Evolutionary conservation across 1,139 yeast genomes (phyloP).

Genomic region (Suhomyces bolitotheri): DNA sequence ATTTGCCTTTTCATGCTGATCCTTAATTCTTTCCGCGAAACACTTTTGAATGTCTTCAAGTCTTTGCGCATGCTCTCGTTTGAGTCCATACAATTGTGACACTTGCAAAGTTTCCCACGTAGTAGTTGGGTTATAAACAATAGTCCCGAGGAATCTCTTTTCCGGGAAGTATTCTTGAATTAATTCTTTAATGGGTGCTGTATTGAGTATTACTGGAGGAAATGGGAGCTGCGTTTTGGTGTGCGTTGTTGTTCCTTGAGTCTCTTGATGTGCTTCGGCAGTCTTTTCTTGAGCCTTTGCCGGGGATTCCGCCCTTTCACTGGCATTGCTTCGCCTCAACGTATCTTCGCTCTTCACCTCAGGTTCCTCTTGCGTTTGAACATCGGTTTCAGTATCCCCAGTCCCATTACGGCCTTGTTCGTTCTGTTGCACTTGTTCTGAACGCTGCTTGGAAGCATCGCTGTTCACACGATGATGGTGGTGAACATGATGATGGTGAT

Average conservation of each 20-base stretch:
- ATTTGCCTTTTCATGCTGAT: conserved; percentile 17
- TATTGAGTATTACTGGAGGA: conserved; percentile 35
- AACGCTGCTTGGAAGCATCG: not conserved
- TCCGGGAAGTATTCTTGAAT: conserved; percentile 47
- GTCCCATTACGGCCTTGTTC: not conserved
- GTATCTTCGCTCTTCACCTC: not conserved
- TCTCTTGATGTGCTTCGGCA: not conserved
- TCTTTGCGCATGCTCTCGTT: conserved; percentile 34
- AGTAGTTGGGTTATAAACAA: conserved; percentile 59
- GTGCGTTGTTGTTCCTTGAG: not conserved
- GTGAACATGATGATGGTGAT: conserved; percentile 21
- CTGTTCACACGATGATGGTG: conserved; percentile 27
- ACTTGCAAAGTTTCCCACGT: conserved; percentile 47
- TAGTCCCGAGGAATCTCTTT: conserved; percentile 57
- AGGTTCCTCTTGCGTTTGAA: not conserved
- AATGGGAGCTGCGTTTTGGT: conserved; percentile 3
- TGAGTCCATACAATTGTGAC: conserved; percentile 37
- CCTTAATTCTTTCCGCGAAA: conserved; percentile 28
- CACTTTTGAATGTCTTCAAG: conserved; percentile 33
- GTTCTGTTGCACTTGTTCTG: not conserved
- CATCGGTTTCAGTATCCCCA: not conserved
- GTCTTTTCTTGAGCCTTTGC: no score
- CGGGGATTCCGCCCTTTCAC: not conserved
- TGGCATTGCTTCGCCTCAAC: not conserved
- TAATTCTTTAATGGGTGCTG: conserved; percentile 45